Base-by-base conservation (phyloP, 2,329 filamentous ascomycete genomes). In the Thielaviopsis musarum region DNA sequence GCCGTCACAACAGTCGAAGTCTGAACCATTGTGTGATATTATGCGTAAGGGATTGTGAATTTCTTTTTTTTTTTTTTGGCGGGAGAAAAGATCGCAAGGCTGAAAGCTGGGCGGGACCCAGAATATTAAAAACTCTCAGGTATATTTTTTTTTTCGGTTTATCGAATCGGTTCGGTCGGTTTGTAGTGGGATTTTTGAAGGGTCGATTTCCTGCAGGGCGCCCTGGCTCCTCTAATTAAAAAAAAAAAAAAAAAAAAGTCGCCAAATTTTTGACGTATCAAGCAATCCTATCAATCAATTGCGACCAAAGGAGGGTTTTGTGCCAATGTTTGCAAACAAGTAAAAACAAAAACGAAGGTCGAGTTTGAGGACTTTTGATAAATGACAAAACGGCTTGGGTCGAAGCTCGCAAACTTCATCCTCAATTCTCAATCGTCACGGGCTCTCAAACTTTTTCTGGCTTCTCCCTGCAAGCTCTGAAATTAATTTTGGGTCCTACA, bases 1-100 rank as follows among this genome's bases (percentile, higher is more conserved):
- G 80, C 78, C 69, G 80, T 81, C 70, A 80, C 76, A 68, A 83
- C 68, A 64, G 75, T 80, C 64, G 73, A 75, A 63, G 75, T 71
- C 69, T 78, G 75, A 64, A 78, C 72, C 73, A 74, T 74, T 61
- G 64, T 67, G 63, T 22, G 34, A 57, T 63, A 26, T 3, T 3
- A 26, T 6, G 24, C 24, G 61, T 59, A 60, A 58, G 54, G 41
- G 51, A 61, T 52, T 49, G 45, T 21, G 45, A 9, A n/a, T 49
- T 3, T 26, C n/a, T 30, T 21, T 54, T 51, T 41, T 45, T 49
- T 34, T 53, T 52, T 56, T 34, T 34, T 34, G 49, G 49, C n/a
- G 19, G 49, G 22, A 53, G 60, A 45, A n/a, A 45, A 45, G 17
- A 49, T 49, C 7, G 45, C 45, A 49, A 49, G 45, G 45, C 45